Base-by-base conservation (phyloP, 2,329 filamentous ascomycete species). In the Ophiocordyceps australis region DNA sequence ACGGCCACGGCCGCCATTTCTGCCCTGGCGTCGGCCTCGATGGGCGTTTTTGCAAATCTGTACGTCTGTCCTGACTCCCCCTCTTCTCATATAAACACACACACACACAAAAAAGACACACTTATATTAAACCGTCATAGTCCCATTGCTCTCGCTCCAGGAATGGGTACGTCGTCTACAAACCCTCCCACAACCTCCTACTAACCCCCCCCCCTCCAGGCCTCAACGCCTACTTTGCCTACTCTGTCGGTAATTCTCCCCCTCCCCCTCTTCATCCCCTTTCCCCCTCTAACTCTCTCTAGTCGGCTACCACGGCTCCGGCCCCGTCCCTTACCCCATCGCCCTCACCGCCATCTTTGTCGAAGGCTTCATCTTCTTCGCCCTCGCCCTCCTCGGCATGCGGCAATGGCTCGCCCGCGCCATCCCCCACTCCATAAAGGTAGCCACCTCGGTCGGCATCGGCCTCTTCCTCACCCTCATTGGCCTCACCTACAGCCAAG, bases 271-370 rank as follows among this genome's bases (percentile, higher is more conserved):
- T 51, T 43, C 13, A 22, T 15, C 14, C 22, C 8, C 5, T 15
- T 24, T 18, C 14, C 20, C n/a, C 11, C 14, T 9, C 21, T n/a
- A 9, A 32, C 30, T 8, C 14, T 15, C 9, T 10, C 13, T 17
- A 46, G 81, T 91, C 29, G 82, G 82, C 4, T 69, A 59, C 40
- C 74, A 85, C 44, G 82, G 81, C 22, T 64, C 59, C 14, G 80
- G 80, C 3, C 58, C 63, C 19, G 72, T 91, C 7, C 70, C 79
- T 2, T 92, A 80, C 43, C 49, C 65, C 27, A 62, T 85, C 22
- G 82, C 82, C 18, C 54, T 91, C 20, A 89, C 81, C 4, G 81
- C 82, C 28, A 82, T 89, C 36, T 91, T 92, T 44, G 74, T 89
- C 10, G 82, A 92, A 49, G 82, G 82, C 20, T 79, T 78, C 47